Conservation (phyloP, 2,329 filamentous ascomycete genomes). For the Lomentospora prolificans region DNA sequence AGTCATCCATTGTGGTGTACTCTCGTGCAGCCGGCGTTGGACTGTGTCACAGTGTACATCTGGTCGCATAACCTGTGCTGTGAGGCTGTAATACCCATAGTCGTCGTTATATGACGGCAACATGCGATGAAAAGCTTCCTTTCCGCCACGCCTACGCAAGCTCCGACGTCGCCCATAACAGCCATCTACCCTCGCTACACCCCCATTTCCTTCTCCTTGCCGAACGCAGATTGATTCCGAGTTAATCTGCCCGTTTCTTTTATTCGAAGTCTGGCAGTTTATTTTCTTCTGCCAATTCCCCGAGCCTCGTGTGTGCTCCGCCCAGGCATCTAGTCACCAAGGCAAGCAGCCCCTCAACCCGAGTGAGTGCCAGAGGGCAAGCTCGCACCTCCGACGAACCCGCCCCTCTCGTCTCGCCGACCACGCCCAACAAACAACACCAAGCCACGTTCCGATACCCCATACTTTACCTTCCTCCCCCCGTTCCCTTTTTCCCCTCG, state of each 20-base stretch:
- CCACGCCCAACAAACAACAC: no score
- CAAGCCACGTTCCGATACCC: no score
- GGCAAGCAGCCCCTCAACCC: neutral
- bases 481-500: neutral
- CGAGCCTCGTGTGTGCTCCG: neutral
- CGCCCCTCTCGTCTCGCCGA: no score
- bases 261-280: neutral
- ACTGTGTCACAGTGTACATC: neutral
- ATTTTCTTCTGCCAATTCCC: neutral
- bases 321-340: neutral
- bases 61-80: no score
- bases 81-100: neutral
- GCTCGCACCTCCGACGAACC: neutral
- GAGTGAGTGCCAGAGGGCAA: neutral
- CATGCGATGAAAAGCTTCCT: constrained; percentile 7
- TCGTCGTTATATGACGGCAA: constrained; percentile 3
- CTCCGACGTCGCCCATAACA: neutral
- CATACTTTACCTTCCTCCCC: neutral
- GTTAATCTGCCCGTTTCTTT: neutral
- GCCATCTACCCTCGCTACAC: no score
- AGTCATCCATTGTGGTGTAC: neutral
- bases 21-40: neutral
- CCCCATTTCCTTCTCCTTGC: neutral
- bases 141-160: constrained; percentile 1
- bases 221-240: neutral